Conservation (phyloP, 163 green algal genomes). For the Picocystis sp. region DNA sequence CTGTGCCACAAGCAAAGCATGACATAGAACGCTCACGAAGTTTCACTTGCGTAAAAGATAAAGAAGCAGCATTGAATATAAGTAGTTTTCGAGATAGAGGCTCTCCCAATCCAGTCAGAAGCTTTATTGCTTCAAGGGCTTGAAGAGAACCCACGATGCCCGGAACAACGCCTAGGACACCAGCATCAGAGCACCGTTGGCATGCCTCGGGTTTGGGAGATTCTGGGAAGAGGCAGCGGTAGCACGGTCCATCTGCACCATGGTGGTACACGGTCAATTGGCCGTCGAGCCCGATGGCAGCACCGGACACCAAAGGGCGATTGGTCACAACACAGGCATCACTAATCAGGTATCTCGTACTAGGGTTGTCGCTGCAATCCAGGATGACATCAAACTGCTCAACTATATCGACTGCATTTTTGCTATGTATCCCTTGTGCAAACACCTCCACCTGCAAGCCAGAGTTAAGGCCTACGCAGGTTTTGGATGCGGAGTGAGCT, state of each 20-base stretch:
- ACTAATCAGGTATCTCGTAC: constrained; percentile 72
- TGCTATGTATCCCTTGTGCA: constrained; percentile 39
- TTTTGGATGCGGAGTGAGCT: not conserved
- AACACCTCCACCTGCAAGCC: constrained; percentile 33
- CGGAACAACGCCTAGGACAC: constrained; percentile 78
- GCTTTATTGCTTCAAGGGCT: constrained; percentile 82
- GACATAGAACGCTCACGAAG: constrained; percentile 33
- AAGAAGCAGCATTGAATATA: constrained; percentile 46
- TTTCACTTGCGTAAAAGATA: constrained; percentile 30
- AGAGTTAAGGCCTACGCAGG: not conserved
- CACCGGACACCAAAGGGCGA: constrained; percentile 74
- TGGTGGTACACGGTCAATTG: constrained; percentile 83
- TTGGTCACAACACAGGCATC: constrained; percentile 41
- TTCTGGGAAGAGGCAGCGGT: constrained; percentile 84
- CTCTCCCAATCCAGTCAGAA: constrained; percentile 31
- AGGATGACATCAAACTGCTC: constrained; percentile 25
- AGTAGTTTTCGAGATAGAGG: constrained; percentile 36
- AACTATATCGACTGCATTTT: constrained; percentile 63
- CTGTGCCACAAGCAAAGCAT: constrained; percentile 52
- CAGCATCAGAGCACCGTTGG: constrained; percentile 65
- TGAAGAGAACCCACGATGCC: constrained; percentile 78
- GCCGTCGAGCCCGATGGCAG: constrained; percentile 73
- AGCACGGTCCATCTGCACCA: constrained; percentile 61
- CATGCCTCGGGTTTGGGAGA: constrained; percentile 54
- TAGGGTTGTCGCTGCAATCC: constrained; percentile 72